Percentiles rank a stretch among this genome's conserved stretches.
These are phyloP conservation scores for Lobosporangium transversale DNA, from an alignment of 192 early-diverging fungal genomes.

Conservation along the genomic window DNA sequence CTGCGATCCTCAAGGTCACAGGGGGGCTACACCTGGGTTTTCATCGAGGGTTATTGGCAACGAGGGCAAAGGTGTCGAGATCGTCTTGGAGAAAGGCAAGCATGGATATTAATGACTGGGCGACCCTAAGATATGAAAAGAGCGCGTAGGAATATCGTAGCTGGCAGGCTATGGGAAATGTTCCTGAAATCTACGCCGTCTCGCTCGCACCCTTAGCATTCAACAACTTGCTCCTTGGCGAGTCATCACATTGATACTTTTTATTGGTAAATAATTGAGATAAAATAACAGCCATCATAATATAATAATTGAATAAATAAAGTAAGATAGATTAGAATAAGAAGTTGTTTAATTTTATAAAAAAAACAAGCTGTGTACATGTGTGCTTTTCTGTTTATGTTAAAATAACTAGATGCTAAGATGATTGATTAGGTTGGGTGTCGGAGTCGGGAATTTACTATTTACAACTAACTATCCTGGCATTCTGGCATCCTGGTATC, in stretches of 20 bases:
- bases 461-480: too few relatives aligned
- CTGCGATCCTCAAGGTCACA: slow-evolving; percentile 13
- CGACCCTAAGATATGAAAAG: slow-evolving; percentile 1
- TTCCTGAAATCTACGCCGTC: slow-evolving; percentile 2
- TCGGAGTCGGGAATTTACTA: too few relatives aligned
- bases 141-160: slow-evolving; percentile 1
- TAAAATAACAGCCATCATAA: too few relatives aligned
- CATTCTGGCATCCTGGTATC: too few relatives aligned
- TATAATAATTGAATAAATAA: too few relatives aligned
- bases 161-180: slow-evolving; percentile 18
- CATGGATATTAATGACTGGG: slow-evolving; percentile 21
- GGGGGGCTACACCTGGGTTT: slow-evolving; percentile 19
- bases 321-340: too few relatives aligned
- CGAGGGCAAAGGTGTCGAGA: slow-evolving; percentile 24
- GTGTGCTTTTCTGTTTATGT: too few relatives aligned
- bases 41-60: slow-evolving; percentile 26
- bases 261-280: slow-evolving; percentile 22
- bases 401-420: too few relatives aligned
- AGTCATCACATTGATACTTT: slow-evolving; percentile 22
- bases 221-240: slow-evolving; percentile 8
- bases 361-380: too few relatives aligned
- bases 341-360: too few relatives aligned
- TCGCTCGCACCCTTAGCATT: slow-evolving; percentile 28
- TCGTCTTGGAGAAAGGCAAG: slow-evolving; percentile 29
- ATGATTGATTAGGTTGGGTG: too few relatives aligned